phyloP scores from a whole-genome alignment of 495 filamentous ascomycete genomes.

The Massariosphaeria phaeospora region DNA sequence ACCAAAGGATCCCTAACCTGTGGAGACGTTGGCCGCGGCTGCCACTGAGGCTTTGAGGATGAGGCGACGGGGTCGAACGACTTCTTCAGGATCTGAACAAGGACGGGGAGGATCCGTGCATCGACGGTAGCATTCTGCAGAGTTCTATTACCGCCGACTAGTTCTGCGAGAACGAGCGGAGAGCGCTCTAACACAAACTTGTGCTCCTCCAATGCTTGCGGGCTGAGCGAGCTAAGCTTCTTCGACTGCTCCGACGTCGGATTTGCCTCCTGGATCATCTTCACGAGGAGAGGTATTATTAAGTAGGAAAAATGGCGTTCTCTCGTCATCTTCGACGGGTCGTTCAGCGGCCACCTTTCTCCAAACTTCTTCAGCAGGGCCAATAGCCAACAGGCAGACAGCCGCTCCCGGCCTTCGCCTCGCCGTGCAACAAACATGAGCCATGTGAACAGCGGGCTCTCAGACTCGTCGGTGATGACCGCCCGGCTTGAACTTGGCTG shows the following conservation, averaged over 20 bases:
- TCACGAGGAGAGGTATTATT: constrained; percentile 40
- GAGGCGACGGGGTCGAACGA: constrained; percentile 50
- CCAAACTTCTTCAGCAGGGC: constrained; percentile 27
- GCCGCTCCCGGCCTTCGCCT: constrained; percentile 56
- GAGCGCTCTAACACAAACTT: constrained; percentile 53
- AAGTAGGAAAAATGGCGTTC: constrained; percentile 38
- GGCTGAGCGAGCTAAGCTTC: background rate
- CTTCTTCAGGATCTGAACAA: constrained; percentile 73
- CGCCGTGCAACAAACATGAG: constrained; percentile 66
- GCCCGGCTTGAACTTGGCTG: constrained; percentile 13
- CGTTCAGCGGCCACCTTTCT: constrained; percentile 27
- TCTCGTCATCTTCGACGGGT: constrained; percentile 29
- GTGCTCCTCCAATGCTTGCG: constrained; percentile 39
- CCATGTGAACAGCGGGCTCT: constrained; percentile 78
- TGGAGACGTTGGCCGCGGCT: constrained; percentile 20
- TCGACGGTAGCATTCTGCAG: constrained; percentile 81
- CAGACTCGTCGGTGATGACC: constrained; percentile 55
- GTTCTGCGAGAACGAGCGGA: constrained; percentile 66
- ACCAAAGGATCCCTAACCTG: constrained; percentile 5
- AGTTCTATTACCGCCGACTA: constrained; percentile 69
- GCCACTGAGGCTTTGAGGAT: constrained; percentile 41
- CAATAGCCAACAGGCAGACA: constrained; percentile 76
- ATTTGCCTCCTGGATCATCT: constrained; percentile 35
- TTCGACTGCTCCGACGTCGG: constrained; percentile 1
- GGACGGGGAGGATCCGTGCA: constrained; percentile 63